Evolutionary conservation across 164 flowering plant genomes (phyloP).

Genomic region (Umbilicus rupestris): DNA sequence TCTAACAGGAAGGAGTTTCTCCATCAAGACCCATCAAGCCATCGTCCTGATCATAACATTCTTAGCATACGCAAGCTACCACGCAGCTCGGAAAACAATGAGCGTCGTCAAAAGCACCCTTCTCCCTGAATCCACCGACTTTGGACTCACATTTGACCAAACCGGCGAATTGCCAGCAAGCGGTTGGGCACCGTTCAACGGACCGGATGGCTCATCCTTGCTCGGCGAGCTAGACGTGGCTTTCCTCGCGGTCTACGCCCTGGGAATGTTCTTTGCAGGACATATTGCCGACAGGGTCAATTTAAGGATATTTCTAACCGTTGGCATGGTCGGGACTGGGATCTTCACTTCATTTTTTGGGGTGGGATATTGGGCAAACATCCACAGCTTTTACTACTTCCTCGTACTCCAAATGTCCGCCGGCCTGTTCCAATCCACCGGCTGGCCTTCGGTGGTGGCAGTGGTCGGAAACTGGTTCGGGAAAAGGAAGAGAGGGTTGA

Average conservation of each 20-base stretch:
- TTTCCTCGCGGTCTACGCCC: constrained; percentile 4
- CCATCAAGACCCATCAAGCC: constrained; percentile 5
- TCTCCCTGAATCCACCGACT: neutral
- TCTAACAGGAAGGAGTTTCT: neutral
- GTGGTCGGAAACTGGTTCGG: constrained; percentile 1
- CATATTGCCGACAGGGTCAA: constrained; percentile 5
- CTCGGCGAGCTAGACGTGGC: constrained; percentile 9
- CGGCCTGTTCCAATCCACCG: neutral
- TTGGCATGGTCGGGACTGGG: constrained; percentile 10
- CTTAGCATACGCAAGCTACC: constrained; percentile 4
- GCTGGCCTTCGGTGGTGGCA: neutral
- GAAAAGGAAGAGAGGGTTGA: neutral
- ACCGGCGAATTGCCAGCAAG: neutral
- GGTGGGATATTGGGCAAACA: constrained; percentile 2
- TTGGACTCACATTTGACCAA: neutral
- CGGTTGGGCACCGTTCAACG: neutral
- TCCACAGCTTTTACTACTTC: constrained; percentile 9
- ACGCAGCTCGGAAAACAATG: neutral
- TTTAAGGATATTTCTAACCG: constrained; percentile 7
- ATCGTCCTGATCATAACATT: constrained; percentile 7
- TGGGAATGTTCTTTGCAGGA: constrained; percentile 6
- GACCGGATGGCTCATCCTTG: constrained; percentile 5
- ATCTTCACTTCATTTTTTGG: constrained; percentile 5
- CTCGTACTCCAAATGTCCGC: neutral
- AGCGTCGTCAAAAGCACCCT: constrained; percentile 6